Conservation (phyloP, 148 eudicot species). For the Rhododendron vialii region DNA sequence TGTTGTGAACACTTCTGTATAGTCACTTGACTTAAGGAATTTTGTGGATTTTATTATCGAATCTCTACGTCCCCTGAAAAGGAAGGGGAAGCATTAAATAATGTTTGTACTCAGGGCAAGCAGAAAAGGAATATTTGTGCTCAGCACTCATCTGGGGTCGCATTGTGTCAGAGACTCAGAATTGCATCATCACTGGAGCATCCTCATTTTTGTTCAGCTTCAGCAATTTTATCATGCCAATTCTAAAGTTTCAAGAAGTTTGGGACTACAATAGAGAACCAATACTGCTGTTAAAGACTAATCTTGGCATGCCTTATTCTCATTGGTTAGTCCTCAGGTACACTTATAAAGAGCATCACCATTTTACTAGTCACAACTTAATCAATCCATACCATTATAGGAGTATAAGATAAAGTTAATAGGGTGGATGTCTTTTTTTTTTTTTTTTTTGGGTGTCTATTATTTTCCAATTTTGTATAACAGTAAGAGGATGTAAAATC, state of each 20-base stretch:
- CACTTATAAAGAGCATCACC: neutral
- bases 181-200: neutral
- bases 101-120: neutral
- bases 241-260: neutral
- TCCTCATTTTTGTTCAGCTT: neutral
- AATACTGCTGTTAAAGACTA: neutral
- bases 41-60: neutral
- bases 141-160: neutral
- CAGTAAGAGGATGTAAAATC: neutral
- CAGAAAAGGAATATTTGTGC: neutral
- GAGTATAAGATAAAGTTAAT: neutral
- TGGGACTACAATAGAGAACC: neutral
- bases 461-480: neutral
- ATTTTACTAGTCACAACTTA: neutral
- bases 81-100: neutral
- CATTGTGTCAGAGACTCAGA: neutral
- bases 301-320: neutral
- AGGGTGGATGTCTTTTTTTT: neutral
- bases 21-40: neutral
- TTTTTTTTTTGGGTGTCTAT: neutral
- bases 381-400: neutral
- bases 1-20: neutral
- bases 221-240: neutral
- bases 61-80: neutral
- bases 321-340: neutral